phyloP scores from a whole-genome alignment of 1,284 basidiomycete genomes.

The Boletus sp. region DNA sequence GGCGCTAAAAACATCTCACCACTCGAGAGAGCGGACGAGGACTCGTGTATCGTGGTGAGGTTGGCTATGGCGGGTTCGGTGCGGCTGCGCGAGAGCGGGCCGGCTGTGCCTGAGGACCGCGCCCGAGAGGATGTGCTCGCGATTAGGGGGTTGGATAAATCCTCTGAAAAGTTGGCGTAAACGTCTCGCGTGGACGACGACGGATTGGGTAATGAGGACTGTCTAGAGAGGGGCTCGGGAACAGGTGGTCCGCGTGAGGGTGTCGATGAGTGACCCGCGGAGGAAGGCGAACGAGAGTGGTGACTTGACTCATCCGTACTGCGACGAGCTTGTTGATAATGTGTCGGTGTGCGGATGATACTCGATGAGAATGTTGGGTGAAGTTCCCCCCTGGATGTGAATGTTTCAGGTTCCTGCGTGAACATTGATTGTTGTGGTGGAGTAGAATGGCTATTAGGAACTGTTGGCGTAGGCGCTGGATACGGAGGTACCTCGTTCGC shows the following conservation, averaged over 20 bases:
- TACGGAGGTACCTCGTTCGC: slow-evolving; percentile 28
- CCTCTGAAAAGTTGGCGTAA: slow-evolving; percentile 46
- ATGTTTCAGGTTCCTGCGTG: slow-evolving; percentile 35
- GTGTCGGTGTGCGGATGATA: slow-evolving; percentile 58
- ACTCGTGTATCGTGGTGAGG: slow-evolving; percentile 36
- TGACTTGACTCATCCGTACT: slow-evolving; percentile 20
- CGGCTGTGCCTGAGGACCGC: slow-evolving; percentile 7
- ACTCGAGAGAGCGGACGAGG: slow-evolving; percentile 27
- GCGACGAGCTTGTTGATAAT: slow-evolving; percentile 24
- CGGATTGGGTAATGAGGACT: slow-evolving; percentile 28
- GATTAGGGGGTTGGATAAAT: slow-evolving; percentile 51
- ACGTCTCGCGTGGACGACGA: slow-evolving; percentile 27
- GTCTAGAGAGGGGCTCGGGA: slow-evolving; percentile 25
- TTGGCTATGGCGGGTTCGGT: slow-evolving; percentile 32
- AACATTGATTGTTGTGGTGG: slow-evolving; percentile 20
- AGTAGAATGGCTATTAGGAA: slow-evolving; percentile 16
- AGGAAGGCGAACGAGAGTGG: slow-evolving; percentile 27
- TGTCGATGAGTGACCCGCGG: slow-evolving; percentile 16
- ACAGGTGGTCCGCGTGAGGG: slow-evolving; percentile 17
- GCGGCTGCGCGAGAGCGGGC: slow-evolving; percentile 29
- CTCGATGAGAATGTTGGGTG: slow-evolving; percentile 61
- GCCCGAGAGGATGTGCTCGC: slow-evolving; percentile 28
- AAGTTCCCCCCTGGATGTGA: slow-evolving; percentile 47
- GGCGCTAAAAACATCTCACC: slow-evolving; percentile 27
- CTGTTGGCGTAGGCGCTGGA: slow-evolving; percentile 29